Evolutionary conservation across 1,284 basidiomycete genomes (phyloP).

Genomic region (Cutaneotrichosporon sp.): DNA sequence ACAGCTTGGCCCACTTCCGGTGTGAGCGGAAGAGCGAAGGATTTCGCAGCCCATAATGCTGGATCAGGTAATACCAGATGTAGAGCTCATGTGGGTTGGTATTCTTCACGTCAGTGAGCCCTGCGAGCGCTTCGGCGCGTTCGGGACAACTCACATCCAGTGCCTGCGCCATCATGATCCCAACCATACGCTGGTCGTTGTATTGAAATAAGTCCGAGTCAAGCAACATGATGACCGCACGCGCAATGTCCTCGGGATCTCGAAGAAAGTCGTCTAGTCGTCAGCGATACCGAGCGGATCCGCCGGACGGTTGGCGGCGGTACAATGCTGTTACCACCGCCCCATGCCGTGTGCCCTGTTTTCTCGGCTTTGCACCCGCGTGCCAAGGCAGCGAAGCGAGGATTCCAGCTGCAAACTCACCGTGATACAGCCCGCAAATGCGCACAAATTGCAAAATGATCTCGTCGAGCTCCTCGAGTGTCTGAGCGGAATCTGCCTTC

Average conservation of each 20-base stretch:
- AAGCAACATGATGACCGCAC: conserved; percentile 68
- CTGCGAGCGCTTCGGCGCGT: neutral
- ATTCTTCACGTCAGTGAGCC: conserved; percentile 52
- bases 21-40: conserved; percentile 67
- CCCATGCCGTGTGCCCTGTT: neutral
- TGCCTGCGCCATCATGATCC: conserved; percentile 63
- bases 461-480: conserved; percentile 68
- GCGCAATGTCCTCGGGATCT: conserved; percentile 69
- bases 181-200: conserved; percentile 83
- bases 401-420: too few relatives aligned
- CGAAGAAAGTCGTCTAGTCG: conserved; percentile 72
- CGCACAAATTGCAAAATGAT: conserved; percentile 69
- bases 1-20: conserved; percentile 73
- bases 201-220: conserved; percentile 78
- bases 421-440: conserved; percentile 76
- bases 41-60: conserved; percentile 67
- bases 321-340: too few relatives aligned
- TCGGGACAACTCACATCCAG: conserved; percentile 55
- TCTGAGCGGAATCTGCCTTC: conserved; percentile 58
- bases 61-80: conserved; percentile 71
- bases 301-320: too few relatives aligned
- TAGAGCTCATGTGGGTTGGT: conserved; percentile 84
- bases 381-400: too few relatives aligned
- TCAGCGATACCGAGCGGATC: too few relatives aligned
- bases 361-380: too few relatives aligned